These are phyloP conservation scores for Lunularia cruciata DNA, from an alignment of 225 moss, liverwort and hornwort genomes.

Conservation along the genomic window DNA sequence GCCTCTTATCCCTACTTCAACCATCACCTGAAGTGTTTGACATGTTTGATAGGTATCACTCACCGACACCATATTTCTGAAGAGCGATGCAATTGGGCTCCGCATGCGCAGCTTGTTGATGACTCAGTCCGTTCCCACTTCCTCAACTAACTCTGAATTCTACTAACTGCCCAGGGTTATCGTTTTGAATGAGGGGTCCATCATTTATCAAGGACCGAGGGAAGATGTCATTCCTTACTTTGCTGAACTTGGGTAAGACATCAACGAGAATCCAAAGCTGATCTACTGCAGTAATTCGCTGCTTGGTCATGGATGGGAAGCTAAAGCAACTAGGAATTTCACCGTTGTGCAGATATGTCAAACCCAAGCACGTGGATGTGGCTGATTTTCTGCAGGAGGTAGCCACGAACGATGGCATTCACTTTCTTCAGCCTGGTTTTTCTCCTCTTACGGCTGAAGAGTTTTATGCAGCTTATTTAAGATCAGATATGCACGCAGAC, in stretches of 20 bases:
- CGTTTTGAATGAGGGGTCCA: slow-evolving; percentile 68
- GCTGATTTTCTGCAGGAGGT: slow-evolving; percentile 85
- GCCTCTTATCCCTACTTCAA: slow-evolving; percentile 82
- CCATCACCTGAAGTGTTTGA: slow-evolving; percentile 87
- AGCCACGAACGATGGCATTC: slow-evolving; percentile 61
- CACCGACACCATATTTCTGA: background rate
- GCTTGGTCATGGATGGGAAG: background rate
- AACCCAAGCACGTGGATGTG: slow-evolving; percentile 81
- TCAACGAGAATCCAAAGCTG: background rate
- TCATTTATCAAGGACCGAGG: slow-evolving; percentile 78
- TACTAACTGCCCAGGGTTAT: slow-evolving; percentile 53
- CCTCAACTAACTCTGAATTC: slow-evolving; percentile 13
- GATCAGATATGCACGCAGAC: slow-evolving; percentile 68
- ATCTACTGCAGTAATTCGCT: background rate
- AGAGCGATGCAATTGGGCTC: background rate
- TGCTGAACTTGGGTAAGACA: slow-evolving; percentile 61
- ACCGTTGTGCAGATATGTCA: slow-evolving; percentile 59
- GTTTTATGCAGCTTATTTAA: slow-evolving; percentile 59
- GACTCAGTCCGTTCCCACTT: background rate
- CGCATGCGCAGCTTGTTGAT: background rate
- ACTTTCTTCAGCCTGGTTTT: slow-evolving; percentile 53
- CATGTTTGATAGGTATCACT: slow-evolving; percentile 70
- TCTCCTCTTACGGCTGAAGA: slow-evolving; percentile 46
- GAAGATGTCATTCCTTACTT: slow-evolving; percentile 72
- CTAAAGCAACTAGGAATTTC: background rate